These are phyloP conservation scores for Beta corolliflora DNA, from an alignment of 179 eudicot species.

Conservation along the genomic window DNA sequence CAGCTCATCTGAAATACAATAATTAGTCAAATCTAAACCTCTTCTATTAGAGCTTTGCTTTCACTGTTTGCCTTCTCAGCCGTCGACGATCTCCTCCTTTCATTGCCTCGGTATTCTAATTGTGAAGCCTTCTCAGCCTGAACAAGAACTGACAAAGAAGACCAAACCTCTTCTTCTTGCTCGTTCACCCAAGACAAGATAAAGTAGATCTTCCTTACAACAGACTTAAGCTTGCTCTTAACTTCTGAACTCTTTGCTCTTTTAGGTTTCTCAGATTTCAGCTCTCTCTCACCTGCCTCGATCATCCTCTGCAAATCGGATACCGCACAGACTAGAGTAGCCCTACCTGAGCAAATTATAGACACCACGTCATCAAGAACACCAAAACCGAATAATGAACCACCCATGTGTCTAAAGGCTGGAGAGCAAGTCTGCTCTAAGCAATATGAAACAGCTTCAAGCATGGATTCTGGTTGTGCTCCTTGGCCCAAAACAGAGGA, in stretches of 20 bases:
- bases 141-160: slow-evolving; percentile 46
- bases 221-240: slow-evolving; percentile 63
- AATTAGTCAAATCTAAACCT: slow-evolving; percentile 30
- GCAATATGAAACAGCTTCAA: slow-evolving; percentile 64
- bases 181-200: slow-evolving; percentile 90
- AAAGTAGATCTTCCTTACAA: slow-evolving; percentile 66
- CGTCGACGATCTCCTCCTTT: slow-evolving; percentile 22
- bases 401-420: slow-evolving; percentile 69
- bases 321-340: slow-evolving; percentile 65
- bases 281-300: slow-evolving; percentile 52
- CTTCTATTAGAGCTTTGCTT: slow-evolving; percentile 46
- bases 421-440: slow-evolving; percentile 88
- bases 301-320: slow-evolving; percentile 64
- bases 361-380: slow-evolving; percentile 63
- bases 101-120: slow-evolving; percentile 39
- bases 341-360: slow-evolving; percentile 55
- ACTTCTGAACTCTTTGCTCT: slow-evolving; percentile 45
- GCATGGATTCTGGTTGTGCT: slow-evolving; percentile 60
- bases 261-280: slow-evolving; percentile 52
- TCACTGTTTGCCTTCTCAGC: slow-evolving; percentile 26
- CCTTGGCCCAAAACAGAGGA: slow-evolving; percentile 72
- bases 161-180: slow-evolving; percentile 65
- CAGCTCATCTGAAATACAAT: neutral
- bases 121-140: slow-evolving; percentile 51
- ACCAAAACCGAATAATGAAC: slow-evolving; percentile 63